Percentiles rank a stretch among this genome's conserved stretches.
These are phyloP conservation scores for Salvia rosmarinus DNA, from an alignment of 257 asterid genomes.

Conservation along the genomic window DNA sequence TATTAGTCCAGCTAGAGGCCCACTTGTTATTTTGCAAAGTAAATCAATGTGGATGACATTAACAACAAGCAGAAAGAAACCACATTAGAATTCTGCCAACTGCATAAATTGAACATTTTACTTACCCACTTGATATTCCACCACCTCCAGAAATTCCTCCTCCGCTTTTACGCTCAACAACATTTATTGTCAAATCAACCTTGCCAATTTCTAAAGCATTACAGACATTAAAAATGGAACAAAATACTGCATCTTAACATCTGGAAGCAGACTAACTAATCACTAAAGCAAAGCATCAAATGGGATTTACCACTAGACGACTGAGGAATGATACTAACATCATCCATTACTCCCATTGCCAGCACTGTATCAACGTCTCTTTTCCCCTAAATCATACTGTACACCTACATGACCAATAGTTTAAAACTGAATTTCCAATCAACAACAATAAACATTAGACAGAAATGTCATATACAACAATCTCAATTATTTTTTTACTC, in stretches of 20 bases:
- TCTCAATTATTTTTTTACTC: not conserved
- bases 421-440: constrained; percentile 5
- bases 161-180: constrained; percentile 92
- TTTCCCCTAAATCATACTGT: constrained; percentile 98
- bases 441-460: constrained; percentile 20
- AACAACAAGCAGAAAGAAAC: constrained; percentile 2
- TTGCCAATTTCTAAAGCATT: constrained; percentile 69
- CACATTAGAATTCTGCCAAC: constrained; percentile 19
- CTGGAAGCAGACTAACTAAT: constrained; percentile 29
- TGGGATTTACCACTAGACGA: constrained; percentile 83
- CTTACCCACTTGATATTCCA: constrained; percentile 98
- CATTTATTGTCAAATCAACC: constrained; percentile 89
- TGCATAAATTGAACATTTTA: constrained; percentile 29
- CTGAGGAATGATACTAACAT: constrained; percentile 94
- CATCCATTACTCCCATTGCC: constrained; percentile 97
- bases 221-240: constrained; percentile 27
- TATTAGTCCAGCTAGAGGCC: constrained; percentile 94
- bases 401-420: constrained; percentile 58
- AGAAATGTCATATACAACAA: constrained; percentile 23
- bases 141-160: constrained; percentile 97
- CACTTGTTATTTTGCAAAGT: constrained; percentile 81
- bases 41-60: constrained; percentile 23
- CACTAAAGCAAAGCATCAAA: constrained; percentile 29
- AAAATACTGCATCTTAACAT: constrained; percentile 13
- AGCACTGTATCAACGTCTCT: constrained; percentile 91